These are phyloP conservation scores for Sporothrix dimorphospora DNA, from an alignment of 2,329 filamentous ascomycete genomes.

Conservation along the genomic window DNA sequence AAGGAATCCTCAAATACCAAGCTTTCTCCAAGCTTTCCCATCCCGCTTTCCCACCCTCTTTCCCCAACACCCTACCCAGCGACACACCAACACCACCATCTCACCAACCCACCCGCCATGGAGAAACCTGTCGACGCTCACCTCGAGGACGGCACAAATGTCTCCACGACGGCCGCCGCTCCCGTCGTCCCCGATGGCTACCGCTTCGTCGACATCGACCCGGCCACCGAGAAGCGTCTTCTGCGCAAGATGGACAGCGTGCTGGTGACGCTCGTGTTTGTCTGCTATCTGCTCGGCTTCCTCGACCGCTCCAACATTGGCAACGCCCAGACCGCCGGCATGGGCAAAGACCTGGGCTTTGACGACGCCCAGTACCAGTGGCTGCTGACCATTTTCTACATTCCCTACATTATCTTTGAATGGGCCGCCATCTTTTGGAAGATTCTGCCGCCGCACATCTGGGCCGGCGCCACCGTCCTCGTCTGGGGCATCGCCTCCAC, in stretches of 20 bases:
- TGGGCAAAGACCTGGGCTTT: constrained; percentile 43
- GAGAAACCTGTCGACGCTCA: constrained; percentile 23
- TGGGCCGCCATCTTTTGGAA: constrained; percentile 50
- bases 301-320: constrained; percentile 38
- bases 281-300: constrained; percentile 37
- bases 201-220: constrained; percentile 36
- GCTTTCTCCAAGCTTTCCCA: not conserved
- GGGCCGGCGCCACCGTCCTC: constrained; percentile 38
- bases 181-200: constrained; percentile 20
- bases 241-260: constrained; percentile 42
- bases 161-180: not conserved
- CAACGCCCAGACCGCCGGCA: constrained; percentile 36
- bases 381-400: constrained; percentile 51
- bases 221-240: constrained; percentile 41
- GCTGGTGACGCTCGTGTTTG: constrained; percentile 41
- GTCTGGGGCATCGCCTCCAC: constrained; percentile 40
- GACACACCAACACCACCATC: too few relatives aligned
- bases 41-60: not conserved
- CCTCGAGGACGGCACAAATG: constrained; percentile 7
- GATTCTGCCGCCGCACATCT: constrained; percentile 43
- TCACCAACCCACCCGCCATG: constrained; percentile 5
- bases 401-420: constrained; percentile 50
- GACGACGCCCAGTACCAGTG: constrained; percentile 47
- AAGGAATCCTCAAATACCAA: not conserved
- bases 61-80: not conserved